phyloP scores from a whole-genome alignment of 441 rosid genomes.

The Gossypium schwendimanii region DNA sequence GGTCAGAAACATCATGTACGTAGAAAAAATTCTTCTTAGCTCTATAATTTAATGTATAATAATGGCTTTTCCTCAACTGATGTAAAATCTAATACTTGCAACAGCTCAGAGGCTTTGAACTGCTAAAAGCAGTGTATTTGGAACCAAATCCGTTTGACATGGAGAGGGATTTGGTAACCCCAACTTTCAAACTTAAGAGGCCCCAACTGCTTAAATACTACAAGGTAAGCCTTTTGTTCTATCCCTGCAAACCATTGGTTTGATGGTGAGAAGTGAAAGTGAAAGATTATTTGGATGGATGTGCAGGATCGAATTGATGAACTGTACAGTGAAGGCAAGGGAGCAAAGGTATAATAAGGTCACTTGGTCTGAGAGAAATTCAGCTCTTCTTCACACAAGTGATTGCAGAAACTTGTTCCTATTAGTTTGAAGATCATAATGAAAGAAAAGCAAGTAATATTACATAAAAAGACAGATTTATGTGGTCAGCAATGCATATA shows the following conservation, averaged over 20 bases:
- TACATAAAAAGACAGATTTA: background rate
- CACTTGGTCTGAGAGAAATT: background rate
- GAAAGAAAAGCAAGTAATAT: background rate
- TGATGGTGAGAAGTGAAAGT: background rate
- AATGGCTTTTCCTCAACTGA: conserved; percentile 6
- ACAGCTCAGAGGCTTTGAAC: conserved; percentile 87
- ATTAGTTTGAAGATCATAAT: background rate
- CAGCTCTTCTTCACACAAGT: background rate
- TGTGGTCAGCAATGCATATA: too few species aligned
- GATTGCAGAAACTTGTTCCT: background rate
- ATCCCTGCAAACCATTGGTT: background rate
- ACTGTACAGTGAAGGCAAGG: conserved; percentile 66
- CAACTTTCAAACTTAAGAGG: conserved; percentile 83
- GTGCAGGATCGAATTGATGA: conserved; percentile 57
- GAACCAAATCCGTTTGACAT: conserved; percentile 73
- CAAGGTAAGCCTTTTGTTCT: conserved; percentile 35
- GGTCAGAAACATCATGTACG: conserved; percentile 61
- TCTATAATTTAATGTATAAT: background rate
- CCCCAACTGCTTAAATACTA: conserved; percentile 75
- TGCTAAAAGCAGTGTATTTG: conserved; percentile 68
- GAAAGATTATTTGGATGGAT: background rate
- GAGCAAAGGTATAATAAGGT: conserved; percentile 38
- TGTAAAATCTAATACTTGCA: background rate
- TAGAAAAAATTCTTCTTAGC: background rate
- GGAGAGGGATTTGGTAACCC: conserved; percentile 74